Evolutionary conservation across 306 rosid species (phyloP).

Genomic region (Casuarina equisetifolia): DNA sequence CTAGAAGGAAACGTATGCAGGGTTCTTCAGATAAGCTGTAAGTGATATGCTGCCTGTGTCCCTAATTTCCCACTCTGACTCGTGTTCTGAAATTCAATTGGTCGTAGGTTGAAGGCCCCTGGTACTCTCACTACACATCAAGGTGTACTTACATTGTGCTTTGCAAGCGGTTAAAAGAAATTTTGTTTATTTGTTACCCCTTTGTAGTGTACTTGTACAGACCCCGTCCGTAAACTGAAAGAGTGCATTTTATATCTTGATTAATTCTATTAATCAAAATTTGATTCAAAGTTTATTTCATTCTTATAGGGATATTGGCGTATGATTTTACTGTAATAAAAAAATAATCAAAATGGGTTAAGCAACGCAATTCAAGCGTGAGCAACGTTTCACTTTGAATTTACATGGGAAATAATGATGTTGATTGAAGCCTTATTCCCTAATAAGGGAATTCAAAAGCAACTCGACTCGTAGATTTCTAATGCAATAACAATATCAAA

Average conservation of each 20-base stretch:
- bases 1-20: conserved; percentile 2
- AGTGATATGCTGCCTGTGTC: neutral
- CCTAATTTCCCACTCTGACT: conserved; percentile 3
- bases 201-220: neutral
- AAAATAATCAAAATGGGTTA: neutral
- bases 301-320: neutral
- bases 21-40: conserved; percentile 26
- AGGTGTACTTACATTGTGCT: conserved; percentile 19
- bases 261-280: neutral
- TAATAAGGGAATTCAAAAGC: neutral
- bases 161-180: neutral
- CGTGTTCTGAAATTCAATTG: conserved; percentile 20
- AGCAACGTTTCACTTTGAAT: neutral
- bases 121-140: conserved; percentile 12
- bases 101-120: conserved; percentile 35
- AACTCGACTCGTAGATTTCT: neutral
- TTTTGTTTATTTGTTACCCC: conserved; percentile 10
- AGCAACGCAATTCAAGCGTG: neutral
- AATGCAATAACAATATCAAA: no score
- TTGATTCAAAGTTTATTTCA: neutral
- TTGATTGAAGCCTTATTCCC: neutral
- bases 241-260: neutral
- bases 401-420: neutral
- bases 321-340: neutral
- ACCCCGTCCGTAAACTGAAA: neutral